phyloP scores from a whole-genome alignment of 768 basidiomycete genomes.

The Cubamyces sp. region DNA sequence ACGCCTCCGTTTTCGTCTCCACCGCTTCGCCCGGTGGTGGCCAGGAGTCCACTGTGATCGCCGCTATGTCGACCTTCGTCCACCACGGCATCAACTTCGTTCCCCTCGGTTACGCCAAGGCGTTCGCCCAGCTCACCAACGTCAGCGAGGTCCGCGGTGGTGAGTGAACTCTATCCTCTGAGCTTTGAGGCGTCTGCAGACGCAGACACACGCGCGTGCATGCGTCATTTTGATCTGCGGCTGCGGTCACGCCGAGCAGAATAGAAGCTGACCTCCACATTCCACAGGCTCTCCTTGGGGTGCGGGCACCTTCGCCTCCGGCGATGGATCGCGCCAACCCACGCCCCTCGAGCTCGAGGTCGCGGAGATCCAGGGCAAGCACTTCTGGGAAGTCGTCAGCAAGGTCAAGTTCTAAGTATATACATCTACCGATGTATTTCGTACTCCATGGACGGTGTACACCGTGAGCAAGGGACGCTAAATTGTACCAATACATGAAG shows the following conservation, averaged over 20 bases:
- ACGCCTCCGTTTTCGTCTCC: conserved; percentile 75
- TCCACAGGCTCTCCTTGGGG: conserved; percentile 75
- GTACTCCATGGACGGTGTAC: conserved; percentile 2
- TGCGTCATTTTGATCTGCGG: neutral
- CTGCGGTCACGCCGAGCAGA: neutral
- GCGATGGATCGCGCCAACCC: conserved; percentile 64
- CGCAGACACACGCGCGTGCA: neutral
- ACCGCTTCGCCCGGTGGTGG: conserved; percentile 76
- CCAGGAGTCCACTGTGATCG: conserved; percentile 51
- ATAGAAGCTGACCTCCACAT: neutral
- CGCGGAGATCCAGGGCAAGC: conserved; percentile 53
- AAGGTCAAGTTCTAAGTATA: conserved; percentile 38
- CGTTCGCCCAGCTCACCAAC: conserved; percentile 44
- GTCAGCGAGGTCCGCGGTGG: conserved; percentile 51
- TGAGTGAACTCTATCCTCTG: conserved; percentile 29
- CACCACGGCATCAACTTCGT: conserved; percentile 61
- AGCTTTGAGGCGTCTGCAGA: neutral
- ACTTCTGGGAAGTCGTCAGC: conserved; percentile 54
- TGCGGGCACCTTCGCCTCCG: conserved; percentile 66
- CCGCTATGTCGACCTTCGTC: conserved; percentile 48
- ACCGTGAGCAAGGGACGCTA: neutral
- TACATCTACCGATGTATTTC: neutral
- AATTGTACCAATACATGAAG: conserved; percentile 5
- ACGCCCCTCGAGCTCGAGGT: conserved; percentile 34
- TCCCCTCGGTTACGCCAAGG: conserved; percentile 54